Evolutionary conservation across 2,329 filamentous ascomycete genomes (phyloP).

Genomic region (Paraphaeosphaeria sporulosa): DNA sequence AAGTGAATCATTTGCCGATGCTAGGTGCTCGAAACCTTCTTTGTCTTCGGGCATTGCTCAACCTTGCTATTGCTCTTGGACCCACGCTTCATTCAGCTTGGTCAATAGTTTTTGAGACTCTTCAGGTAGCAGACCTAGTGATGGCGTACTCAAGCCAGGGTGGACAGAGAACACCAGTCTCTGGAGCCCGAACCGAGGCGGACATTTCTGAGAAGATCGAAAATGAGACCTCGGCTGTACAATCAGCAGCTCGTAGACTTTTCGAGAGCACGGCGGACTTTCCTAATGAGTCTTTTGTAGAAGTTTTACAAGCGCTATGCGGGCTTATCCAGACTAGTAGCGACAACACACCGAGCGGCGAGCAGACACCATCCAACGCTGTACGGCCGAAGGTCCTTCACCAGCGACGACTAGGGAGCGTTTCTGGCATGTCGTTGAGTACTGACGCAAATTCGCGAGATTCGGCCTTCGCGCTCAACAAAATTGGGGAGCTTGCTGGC

Average conservation of each 20-base stretch:
- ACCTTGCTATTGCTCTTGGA: constrained; percentile 91
- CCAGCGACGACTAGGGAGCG: constrained; percentile 52
- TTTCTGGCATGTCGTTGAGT: constrained; percentile 51
- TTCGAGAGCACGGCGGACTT: constrained; percentile 94
- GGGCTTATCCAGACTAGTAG: constrained; percentile 63
- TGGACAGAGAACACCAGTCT: constrained; percentile 26
- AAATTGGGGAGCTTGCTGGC: constrained; percentile 55
- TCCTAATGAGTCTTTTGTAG: constrained; percentile 79
- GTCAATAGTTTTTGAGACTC: constrained; percentile 88
- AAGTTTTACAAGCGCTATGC: constrained; percentile 79
- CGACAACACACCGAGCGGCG: constrained; percentile 28
- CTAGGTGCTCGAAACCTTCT: constrained; percentile 89
- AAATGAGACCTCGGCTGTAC: constrained; percentile 84
- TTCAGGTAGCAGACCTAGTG: constrained; percentile 92
- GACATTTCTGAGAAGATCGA: constrained; percentile 60
- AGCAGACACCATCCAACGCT: constrained; percentile 31
- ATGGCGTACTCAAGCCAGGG: constrained; percentile 60
- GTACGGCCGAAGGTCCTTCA: constrained; percentile 40
- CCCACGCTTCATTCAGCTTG: constrained; percentile 86
- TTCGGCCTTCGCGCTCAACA: constrained; percentile 58
- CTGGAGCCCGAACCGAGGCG: constrained; percentile 29
- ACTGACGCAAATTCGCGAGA: constrained; percentile 53
- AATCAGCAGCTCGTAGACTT: constrained; percentile 83
- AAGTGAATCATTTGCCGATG: constrained; percentile 49
- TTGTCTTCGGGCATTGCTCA: constrained; percentile 89